Conservation (phyloP, 306 rosid genomes). For the Vicia sativa region DNA sequence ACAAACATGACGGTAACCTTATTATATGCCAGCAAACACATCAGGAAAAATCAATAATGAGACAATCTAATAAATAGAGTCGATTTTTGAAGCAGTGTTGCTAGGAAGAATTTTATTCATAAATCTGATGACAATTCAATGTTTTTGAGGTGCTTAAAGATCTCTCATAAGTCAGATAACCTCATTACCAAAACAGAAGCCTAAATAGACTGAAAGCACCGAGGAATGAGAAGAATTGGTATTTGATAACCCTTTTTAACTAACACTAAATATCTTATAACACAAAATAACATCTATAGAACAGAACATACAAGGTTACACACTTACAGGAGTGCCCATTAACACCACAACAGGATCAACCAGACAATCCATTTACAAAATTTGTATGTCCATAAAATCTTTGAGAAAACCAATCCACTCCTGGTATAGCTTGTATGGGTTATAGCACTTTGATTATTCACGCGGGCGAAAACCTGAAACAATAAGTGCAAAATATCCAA, state of each 20-base stretch:
- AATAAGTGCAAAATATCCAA: neutral
- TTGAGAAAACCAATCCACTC: slow-evolving; percentile 3
- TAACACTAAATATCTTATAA: neutral
- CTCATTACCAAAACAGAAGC: neutral
- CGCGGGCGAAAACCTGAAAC: neutral
- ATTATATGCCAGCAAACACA: neutral
- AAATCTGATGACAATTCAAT: neutral
- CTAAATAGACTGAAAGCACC: slow-evolving; percentile 1
- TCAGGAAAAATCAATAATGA: neutral
- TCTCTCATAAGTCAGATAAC: neutral
- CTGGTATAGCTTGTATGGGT: neutral
- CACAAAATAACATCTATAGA: slow-evolving; percentile 4
- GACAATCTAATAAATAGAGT: neutral
- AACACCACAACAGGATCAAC: slow-evolving; percentile 7
- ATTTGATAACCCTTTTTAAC: slow-evolving; percentile 13
- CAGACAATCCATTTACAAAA: slow-evolving; percentile 27
- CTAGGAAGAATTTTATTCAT: neutral
- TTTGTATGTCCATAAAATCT: slow-evolving; percentile 2
- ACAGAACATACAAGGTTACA: neutral
- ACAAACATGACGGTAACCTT: neutral
- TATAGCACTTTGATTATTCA: neutral
- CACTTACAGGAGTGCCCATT: neutral
- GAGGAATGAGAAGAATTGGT: neutral
- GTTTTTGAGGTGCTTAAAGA: neutral
- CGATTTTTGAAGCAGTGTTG: neutral